Conservation (phyloP, 768 basidiomycete genomes). For the Boletus rufocinnamomeus region DNA sequence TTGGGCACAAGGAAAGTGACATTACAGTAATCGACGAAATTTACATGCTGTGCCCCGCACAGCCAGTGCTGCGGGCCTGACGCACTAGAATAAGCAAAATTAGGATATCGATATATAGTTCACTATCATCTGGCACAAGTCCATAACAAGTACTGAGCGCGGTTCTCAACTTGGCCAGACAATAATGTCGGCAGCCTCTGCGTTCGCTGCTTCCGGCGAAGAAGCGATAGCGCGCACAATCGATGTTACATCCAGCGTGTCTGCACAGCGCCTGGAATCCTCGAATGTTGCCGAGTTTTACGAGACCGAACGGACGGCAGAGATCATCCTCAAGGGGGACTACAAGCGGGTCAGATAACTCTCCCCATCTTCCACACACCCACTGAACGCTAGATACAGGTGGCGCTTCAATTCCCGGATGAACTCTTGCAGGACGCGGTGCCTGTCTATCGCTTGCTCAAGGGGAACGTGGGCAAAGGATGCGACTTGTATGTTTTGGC, state of each 20-base stretch:
- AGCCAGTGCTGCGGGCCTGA: no score
- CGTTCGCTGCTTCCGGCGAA: slow-evolving; percentile 60
- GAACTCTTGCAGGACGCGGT: slow-evolving; percentile 87
- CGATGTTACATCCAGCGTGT: slow-evolving; percentile 44
- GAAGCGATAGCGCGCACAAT: slow-evolving; percentile 63
- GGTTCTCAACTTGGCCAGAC: no score
- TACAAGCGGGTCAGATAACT: slow-evolving; percentile 64
- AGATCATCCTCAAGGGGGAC: slow-evolving; percentile 57
- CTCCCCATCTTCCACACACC: neutral
- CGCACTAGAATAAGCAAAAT: no score
- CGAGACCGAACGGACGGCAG: slow-evolving; percentile 68
- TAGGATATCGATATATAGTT: no score
- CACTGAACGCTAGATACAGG: slow-evolving; percentile 40
- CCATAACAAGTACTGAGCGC: neutral
- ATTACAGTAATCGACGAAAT: no score
- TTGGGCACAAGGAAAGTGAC: no score
- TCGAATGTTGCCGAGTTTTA: slow-evolving; percentile 65
- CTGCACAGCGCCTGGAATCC: slow-evolving; percentile 30
- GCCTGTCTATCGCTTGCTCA: slow-evolving; percentile 72
- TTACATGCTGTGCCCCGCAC: no score
- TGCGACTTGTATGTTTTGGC: slow-evolving; percentile 88
- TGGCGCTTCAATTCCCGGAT: slow-evolving; percentile 95
- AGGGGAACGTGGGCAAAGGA: slow-evolving; percentile 42
- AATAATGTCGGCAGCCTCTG: slow-evolving; percentile 3
- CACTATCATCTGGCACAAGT: no score